Percentiles rank a stretch among this genome's conserved stretches.
phyloP scores from a whole-genome alignment of 495 filamentous ascomycete species.

The Ramalina peruviana region DNA sequence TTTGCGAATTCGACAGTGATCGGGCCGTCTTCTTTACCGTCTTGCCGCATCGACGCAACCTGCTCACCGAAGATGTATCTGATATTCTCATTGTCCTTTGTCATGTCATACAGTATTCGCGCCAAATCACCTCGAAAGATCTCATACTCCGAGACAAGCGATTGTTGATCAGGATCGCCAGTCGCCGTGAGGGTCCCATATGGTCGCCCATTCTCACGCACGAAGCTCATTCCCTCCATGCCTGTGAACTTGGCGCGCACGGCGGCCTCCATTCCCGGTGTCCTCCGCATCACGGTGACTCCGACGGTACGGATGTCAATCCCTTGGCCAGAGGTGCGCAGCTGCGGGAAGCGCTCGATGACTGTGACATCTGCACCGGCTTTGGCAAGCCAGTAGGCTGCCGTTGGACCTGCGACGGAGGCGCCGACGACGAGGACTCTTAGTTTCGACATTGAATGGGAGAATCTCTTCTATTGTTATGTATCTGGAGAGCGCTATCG shows the following conservation, averaged over 20 bases:
- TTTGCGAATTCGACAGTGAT: conserved; percentile 25
- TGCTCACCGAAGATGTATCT: conserved; percentile 32
- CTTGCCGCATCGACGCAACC: conserved; percentile 18
- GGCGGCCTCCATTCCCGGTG: conserved; percentile 31
- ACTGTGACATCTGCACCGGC: conserved; percentile 35
- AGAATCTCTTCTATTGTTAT: no score
- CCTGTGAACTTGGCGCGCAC: conserved; percentile 26
- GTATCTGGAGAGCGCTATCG: no score
- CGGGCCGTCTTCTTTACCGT: conserved; percentile 3
- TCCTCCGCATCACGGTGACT: conserved; percentile 34
- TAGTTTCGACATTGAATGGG: conserved; percentile 13
- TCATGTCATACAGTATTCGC: conserved; percentile 30
- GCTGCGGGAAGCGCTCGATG: conserved; percentile 33
- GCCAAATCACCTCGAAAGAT: conserved; percentile 40
- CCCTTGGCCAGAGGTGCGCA: conserved; percentile 35
- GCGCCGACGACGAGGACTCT: conserved; percentile 31
- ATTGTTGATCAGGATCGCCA: conserved; percentile 21
- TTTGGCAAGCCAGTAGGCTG: conserved; percentile 39
- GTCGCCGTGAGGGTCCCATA: conserved; percentile 29
- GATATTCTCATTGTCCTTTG: conserved; percentile 22
- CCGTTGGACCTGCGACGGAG: conserved; percentile 29
- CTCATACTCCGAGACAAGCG: conserved; percentile 39
- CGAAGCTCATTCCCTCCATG: conserved; percentile 32
- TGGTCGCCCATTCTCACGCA: conserved; percentile 23
- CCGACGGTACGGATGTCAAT: conserved; percentile 39